Evolutionary conservation across 495 filamentous ascomycete genomes (phyloP).

Genomic region (Daldinia childiae): DNA sequence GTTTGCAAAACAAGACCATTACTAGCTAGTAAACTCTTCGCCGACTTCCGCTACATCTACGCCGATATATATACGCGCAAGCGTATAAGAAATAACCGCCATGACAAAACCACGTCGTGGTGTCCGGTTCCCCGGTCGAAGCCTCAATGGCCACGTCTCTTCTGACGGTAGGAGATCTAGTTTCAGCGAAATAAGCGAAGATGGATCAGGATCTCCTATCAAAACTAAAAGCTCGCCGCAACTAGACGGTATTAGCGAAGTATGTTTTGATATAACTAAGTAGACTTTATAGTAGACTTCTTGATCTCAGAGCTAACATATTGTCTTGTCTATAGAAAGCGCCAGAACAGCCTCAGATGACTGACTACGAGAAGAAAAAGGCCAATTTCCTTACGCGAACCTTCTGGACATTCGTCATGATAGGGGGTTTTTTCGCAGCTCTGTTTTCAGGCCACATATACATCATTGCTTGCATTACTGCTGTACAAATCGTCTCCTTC

Average conservation of each 20-base stretch:
- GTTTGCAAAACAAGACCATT: constrained; percentile 1
- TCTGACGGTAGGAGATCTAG: constrained; percentile 69
- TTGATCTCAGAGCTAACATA: neutral
- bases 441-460: constrained; percentile 98
- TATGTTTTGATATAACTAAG: constrained; percentile 21
- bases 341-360: constrained; percentile 38
- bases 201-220: constrained; percentile 63
- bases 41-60: neutral
- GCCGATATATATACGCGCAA: neutral
- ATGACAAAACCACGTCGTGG: constrained; percentile 82
- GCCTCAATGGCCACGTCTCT: constrained; percentile 57
- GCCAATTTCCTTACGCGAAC: constrained; percentile 96
- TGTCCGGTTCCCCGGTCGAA: constrained; percentile 82
- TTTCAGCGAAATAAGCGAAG: constrained; percentile 84
- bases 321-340: constrained; percentile 43
- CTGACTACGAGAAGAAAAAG: constrained; percentile 98
- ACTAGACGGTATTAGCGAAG: constrained; percentile 53
- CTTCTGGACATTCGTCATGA: constrained; percentile 99
- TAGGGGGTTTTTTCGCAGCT: constrained; percentile 86
- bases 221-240: constrained; percentile 56
- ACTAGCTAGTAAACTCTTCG: neutral
- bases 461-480: constrained; percentile 89
- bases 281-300: neutral
- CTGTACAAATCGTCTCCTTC: constrained; percentile 95
- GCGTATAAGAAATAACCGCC: constrained; percentile 18